phyloP scores from a whole-genome alignment of 2,329 filamentous ascomycete genomes.

The Diaporthe caulivora region DNA sequence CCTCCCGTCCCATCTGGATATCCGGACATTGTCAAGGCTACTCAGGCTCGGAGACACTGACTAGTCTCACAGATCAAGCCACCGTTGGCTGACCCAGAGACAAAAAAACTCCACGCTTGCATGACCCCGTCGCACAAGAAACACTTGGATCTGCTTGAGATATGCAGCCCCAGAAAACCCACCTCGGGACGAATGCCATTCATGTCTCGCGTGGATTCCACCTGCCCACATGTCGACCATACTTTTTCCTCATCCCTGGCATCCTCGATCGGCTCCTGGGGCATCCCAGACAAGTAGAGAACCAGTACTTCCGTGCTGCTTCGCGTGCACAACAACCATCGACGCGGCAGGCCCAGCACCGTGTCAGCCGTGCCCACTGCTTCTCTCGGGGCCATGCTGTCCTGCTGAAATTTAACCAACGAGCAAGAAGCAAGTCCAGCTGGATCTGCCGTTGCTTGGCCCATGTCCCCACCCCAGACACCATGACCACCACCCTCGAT shows the following conservation, averaged over 20 bases:
- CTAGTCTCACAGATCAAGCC: constrained; percentile 40
- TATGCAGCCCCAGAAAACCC: constrained; percentile 21
- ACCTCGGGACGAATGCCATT: constrained; percentile 10
- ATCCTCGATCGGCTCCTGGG: background rate
- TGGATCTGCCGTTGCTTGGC: constrained; percentile 1
- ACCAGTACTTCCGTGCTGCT: background rate
- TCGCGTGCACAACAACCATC: background rate
- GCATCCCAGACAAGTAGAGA: background rate
- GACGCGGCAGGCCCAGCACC: background rate
- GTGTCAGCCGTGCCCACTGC: background rate
- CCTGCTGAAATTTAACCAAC: background rate
- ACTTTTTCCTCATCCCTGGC: background rate
- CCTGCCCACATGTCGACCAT: constrained; percentile 23
- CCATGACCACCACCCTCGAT: background rate
- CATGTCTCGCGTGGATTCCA: constrained; percentile 9
- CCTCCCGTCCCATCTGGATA: background rate
- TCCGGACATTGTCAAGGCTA: constrained; percentile 3
- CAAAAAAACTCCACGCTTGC: constrained; percentile 34
- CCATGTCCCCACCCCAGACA: constrained; percentile 3
- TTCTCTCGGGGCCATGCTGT: background rate
- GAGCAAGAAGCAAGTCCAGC: background rate
- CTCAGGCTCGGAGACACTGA: background rate
- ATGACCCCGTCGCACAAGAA: constrained; percentile 41
- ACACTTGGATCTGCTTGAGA: constrained; percentile 31
- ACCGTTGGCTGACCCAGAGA: constrained; percentile 42